Evolutionary conservation across 306 rosid genomes (phyloP).

Genomic region (Begonia peltatifolia): DNA sequence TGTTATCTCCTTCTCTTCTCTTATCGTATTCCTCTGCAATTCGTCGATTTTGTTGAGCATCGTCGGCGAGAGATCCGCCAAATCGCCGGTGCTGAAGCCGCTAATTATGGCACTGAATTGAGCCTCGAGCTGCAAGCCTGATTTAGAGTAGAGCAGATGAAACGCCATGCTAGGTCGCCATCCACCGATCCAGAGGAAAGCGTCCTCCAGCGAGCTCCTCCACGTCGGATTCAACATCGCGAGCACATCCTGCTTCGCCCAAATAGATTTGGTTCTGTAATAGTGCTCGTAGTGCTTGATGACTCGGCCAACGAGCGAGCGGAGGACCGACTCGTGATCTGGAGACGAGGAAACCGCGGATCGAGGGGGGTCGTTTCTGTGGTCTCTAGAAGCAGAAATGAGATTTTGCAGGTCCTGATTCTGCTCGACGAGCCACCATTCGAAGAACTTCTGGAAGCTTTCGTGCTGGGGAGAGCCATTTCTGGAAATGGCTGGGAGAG

Average conservation of each 20-base stretch:
- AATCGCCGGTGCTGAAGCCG: constrained; percentile 21
- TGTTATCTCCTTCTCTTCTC: constrained; percentile 31
- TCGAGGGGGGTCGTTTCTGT: background rate
- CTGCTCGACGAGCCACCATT: constrained; percentile 35
- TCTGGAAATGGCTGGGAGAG: background rate
- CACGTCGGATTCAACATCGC: constrained; percentile 32
- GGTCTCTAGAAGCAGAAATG: background rate
- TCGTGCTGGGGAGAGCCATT: constrained; percentile 6
- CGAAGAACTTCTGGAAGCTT: constrained; percentile 29
- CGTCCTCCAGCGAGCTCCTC: constrained; percentile 37
- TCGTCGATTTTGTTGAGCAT: constrained; percentile 28
- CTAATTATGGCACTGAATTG: constrained; percentile 12
- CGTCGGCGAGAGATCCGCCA: constrained; percentile 26
- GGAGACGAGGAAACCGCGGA: too few species aligned
- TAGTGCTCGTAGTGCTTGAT: constrained; percentile 30
- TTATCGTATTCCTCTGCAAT: constrained; percentile 28
- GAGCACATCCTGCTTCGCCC: constrained; percentile 22
- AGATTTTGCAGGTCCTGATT: constrained; percentile 29
- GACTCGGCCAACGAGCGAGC: constrained; percentile 17
- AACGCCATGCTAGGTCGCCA: constrained; percentile 62
- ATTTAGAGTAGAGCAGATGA: constrained; percentile 45
- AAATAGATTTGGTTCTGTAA: constrained; percentile 25
- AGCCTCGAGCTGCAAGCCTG: constrained; percentile 37
- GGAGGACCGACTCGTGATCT: background rate
- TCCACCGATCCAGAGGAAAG: constrained; percentile 66